These are phyloP conservation scores for Xylaria flabelliformis DNA, from an alignment of 495 filamentous ascomycete genomes.

Conservation along the genomic window DNA sequence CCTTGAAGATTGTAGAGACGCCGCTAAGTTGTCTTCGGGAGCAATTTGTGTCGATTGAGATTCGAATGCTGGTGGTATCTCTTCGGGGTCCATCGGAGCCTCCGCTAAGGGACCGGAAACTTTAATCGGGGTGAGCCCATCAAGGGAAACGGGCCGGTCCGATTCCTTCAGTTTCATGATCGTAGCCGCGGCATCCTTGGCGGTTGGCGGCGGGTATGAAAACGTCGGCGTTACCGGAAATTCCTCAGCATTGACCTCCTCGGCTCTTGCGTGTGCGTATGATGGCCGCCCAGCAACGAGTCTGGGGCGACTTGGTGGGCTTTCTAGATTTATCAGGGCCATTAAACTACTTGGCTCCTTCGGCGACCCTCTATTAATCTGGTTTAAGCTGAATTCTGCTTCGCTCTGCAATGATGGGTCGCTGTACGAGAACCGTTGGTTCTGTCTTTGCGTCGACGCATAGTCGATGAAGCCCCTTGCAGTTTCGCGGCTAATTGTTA, in stretches of 20 bases:
- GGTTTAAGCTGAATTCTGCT: conserved; percentile 47
- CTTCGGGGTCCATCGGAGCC: conserved; percentile 28
- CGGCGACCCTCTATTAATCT: conserved; percentile 44
- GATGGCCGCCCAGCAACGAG: conserved; percentile 41
- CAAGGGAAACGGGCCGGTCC: conserved; percentile 34
- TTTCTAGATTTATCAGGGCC: conserved; percentile 16
- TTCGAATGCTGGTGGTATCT: conserved; percentile 18
- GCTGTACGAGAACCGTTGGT: conserved; percentile 36
- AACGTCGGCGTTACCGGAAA: conserved; percentile 41
- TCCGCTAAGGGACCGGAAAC: conserved; percentile 34
- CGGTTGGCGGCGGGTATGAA: conserved; percentile 43
- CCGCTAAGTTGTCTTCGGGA: conserved; percentile 13
- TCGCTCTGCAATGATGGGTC: conserved; percentile 45
- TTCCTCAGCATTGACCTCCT: conserved; percentile 36
- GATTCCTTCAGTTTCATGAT: conserved; percentile 46
- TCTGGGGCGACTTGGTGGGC: conserved; percentile 33
- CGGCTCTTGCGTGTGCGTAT: conserved; percentile 42
- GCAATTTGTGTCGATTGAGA: neutral
- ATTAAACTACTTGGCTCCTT: conserved; percentile 22
- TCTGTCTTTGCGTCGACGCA: conserved; percentile 1
- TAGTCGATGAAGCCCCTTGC: conserved; percentile 43
- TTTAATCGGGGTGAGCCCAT: conserved; percentile 36
- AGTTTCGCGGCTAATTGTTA: conserved; percentile 51
- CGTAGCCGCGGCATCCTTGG: conserved; percentile 36
- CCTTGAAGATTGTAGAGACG: conserved; percentile 13